phyloP scores from a whole-genome alignment of 192 early-diverging fungal species.

The Coemansia sp. region DNA sequence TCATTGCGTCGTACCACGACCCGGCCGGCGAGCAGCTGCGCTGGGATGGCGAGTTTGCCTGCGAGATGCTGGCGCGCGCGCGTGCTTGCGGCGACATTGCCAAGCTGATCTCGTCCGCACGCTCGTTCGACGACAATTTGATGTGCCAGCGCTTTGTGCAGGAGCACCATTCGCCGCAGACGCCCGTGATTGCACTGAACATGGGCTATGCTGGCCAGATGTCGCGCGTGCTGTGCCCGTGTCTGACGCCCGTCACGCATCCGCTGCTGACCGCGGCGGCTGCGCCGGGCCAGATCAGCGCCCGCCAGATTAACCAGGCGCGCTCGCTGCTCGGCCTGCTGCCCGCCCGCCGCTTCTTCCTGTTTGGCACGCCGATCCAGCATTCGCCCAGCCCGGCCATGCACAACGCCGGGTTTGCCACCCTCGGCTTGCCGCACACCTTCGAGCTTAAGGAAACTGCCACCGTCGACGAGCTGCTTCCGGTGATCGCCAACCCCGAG shows the following conservation, averaged over 20 bases:
- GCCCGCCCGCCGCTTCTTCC: constrained; percentile 64
- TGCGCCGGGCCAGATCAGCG: constrained; percentile 90
- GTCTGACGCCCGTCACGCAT: constrained; percentile 93
- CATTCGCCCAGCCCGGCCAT: constrained; percentile 85
- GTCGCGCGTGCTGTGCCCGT: constrained; percentile 84
- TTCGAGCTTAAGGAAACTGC: constrained; percentile 74
- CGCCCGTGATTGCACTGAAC: constrained; percentile 86
- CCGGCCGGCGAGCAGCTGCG: constrained; percentile 48
- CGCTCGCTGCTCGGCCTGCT: constrained; percentile 67
- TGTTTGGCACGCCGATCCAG: constrained; percentile 89
- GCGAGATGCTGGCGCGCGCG: constrained; percentile 47
- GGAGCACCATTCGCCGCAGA: constrained; percentile 27
- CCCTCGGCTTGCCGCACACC: constrained; percentile 77
- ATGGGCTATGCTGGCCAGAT: constrained; percentile 90
- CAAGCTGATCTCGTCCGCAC: constrained; percentile 87
- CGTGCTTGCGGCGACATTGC: constrained; percentile 73
- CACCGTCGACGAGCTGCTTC: constrained; percentile 56
- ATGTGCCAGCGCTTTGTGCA: constrained; percentile 68
- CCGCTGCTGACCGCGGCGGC: constrained; percentile 68
- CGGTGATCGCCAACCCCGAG: constrained; percentile 40
- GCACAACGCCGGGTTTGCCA: constrained; percentile 88
- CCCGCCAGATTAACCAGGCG: constrained; percentile 72
- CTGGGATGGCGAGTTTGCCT: constrained; percentile 36
- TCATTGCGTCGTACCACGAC: constrained; percentile 93
- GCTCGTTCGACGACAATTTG: constrained; percentile 76